phyloP scores from a whole-genome alignment of 192 early-diverging fungal species.

The Podochytrium sp. region DNA sequence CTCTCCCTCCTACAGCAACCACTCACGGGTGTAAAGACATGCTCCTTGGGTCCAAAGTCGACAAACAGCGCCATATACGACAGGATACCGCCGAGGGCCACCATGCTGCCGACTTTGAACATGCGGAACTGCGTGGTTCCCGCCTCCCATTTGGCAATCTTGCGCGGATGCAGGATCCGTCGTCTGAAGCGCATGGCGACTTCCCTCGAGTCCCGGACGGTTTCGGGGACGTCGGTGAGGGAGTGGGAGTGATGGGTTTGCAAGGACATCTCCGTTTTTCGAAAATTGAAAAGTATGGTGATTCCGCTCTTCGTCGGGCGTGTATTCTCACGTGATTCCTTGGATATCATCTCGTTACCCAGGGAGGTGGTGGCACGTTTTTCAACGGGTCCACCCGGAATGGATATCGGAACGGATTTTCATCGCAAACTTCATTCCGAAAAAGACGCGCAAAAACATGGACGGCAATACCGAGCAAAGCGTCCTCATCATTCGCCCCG shows the following conservation, averaged over 20 bases:
- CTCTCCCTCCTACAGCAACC: too few species aligned
- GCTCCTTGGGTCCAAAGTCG: constrained; percentile 16
- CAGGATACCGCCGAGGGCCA: not conserved
- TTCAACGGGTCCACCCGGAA: not conserved
- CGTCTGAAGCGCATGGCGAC: constrained; percentile 15
- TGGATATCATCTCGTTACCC: too few species aligned
- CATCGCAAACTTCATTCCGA: not conserved
- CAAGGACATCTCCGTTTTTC: not conserved
- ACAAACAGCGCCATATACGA: constrained; percentile 18
- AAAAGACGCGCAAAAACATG: not conserved
- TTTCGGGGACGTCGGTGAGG: constrained; percentile 1
- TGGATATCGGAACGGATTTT: not conserved
- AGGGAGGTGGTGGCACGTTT: not conserved
- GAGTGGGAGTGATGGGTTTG: constrained; percentile 3
- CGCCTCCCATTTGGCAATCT: not conserved
- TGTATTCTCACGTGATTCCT: too few species aligned
- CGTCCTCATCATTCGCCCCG: constrained; percentile 50
- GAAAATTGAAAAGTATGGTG: not conserved
- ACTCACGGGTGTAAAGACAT: constrained; percentile 25
- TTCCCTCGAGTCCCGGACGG: not conserved
- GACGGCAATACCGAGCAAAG: constrained; percentile 31
- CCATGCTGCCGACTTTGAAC: not conserved
- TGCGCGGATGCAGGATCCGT: constrained; percentile 21
- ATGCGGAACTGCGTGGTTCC: not conserved
- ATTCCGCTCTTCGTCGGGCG: too few species aligned